Percentiles rank a stretch among this genome's conserved stretches.
phyloP scores from a whole-genome alignment of 768 basidiomycete species.

The Suillus sp. region DNA sequence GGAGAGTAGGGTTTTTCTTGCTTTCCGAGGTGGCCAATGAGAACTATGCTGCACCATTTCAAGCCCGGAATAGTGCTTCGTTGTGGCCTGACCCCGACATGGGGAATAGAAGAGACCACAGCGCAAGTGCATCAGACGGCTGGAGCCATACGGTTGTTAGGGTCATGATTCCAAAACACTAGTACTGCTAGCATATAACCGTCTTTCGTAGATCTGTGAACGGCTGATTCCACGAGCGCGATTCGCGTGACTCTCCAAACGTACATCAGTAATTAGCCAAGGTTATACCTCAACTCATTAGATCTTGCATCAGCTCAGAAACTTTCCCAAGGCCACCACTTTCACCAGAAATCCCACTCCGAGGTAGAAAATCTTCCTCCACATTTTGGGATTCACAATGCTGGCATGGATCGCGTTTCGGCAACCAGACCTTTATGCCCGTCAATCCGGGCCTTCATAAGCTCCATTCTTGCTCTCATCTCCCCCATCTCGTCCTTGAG shows the following conservation, averaged over 20 bases:
- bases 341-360: neutral
- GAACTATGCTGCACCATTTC: neutral
- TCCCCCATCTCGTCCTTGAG: slow-evolving; percentile 62
- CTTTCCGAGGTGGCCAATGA: neutral
- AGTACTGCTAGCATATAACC: neutral
- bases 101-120: slow-evolving; percentile 26
- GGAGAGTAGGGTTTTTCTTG: slow-evolving; percentile 17
- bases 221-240: neutral
- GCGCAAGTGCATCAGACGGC: slow-evolving; percentile 22
- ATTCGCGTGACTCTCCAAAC: neutral
- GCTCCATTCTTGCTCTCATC: slow-evolving; percentile 69
- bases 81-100: neutral
- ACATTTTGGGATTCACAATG: slow-evolving; percentile 2
- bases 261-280: neutral
- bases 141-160: slow-evolving; percentile 14
- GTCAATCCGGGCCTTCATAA: slow-evolving; percentile 58
- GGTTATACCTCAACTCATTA: neutral
- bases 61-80: neutral
- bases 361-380: neutral
- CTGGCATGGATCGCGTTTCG: slow-evolving; percentile 48
- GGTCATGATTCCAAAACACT: neutral
- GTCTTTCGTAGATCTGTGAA: neutral
- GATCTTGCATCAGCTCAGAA: neutral
- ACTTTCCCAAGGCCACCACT: neutral
- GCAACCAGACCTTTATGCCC: slow-evolving; percentile 47